These are phyloP conservation scores for Syzygium syzygioides DNA, from an alignment of 441 rosid genomes.

Conservation along the genomic window DNA sequence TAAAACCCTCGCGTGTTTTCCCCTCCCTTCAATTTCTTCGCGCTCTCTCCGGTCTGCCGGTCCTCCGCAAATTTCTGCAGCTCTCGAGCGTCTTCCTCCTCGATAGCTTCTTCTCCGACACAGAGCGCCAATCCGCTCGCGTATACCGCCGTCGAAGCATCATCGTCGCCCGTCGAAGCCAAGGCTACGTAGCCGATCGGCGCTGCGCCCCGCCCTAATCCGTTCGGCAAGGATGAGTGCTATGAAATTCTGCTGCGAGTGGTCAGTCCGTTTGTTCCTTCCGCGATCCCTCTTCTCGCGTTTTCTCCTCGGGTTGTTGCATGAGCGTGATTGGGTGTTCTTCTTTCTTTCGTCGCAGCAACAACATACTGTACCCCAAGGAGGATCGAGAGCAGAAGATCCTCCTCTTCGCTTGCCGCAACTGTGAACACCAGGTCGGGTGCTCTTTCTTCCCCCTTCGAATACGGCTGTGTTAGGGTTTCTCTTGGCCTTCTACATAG, in stretches of 20 bases:
- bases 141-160: neutral
- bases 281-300: neutral
- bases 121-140: neutral
- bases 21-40: neutral
- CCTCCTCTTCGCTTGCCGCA: constrained; percentile 86
- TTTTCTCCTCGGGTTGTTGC: neutral
- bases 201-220: neutral
- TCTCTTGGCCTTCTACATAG: neutral
- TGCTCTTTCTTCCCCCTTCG: neutral
- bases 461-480: neutral
- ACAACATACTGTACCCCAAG: constrained; percentile 76
- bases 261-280: constrained; percentile 21
- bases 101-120: neutral
- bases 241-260: constrained; percentile 87
- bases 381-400: constrained; percentile 65
- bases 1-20: neutral
- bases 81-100: neutral
- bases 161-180: neutral
- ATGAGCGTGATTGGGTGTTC: neutral
- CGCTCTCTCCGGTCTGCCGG: neutral
- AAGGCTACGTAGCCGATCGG: neutral
- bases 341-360: constrained; percentile 34
- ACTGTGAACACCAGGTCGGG: constrained; percentile 82
- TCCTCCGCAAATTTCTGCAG: neutral
- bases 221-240: constrained; percentile 55